A percentile compares a stretch with the other conserved stretches of the same genome.
phyloP scores from a whole-genome alignment of 116 monocot genomes.

The Dioscorea cayenensis region DNA sequence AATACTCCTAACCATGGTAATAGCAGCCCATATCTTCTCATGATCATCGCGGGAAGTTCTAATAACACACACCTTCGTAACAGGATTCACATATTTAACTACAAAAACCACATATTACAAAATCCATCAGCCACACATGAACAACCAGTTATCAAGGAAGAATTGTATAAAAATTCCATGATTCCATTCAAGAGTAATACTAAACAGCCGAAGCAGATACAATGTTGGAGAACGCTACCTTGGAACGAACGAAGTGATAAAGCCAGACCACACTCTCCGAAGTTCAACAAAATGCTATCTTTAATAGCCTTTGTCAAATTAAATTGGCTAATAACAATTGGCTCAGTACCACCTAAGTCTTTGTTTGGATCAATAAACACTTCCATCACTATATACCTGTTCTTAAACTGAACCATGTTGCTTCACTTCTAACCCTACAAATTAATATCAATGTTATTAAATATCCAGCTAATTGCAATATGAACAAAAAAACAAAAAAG shows the following conservation, averaged over 20 bases:
- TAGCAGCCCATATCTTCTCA: constrained; percentile 84
- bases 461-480: no score
- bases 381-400: constrained; percentile 90
- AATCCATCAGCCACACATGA: neutral
- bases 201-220: neutral
- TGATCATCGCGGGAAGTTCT: constrained; percentile 65
- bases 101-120: constrained; percentile 9
- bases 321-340: constrained; percentile 50
- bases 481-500: neutral
- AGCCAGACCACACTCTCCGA: constrained; percentile 85
- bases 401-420: constrained; percentile 85
- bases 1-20: constrained; percentile 77
- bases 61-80: constrained; percentile 68
- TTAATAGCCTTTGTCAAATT: constrained; percentile 71
- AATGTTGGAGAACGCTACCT: constrained; percentile 24
- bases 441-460: no score
- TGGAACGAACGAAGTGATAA: constrained; percentile 74
- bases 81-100: constrained; percentile 84
- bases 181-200: neutral
- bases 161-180: neutral
- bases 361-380: constrained; percentile 53
- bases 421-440: neutral
- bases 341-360: constrained; percentile 32
- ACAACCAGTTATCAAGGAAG: neutral
- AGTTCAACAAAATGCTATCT: constrained; percentile 76